Percentiles rank a stretch among this genome's conserved stretches.
Evolutionary conservation across 2,329 filamentous ascomycete genomes (phyloP).

Genomic region (Rhynchosporium graminicola): DNA sequence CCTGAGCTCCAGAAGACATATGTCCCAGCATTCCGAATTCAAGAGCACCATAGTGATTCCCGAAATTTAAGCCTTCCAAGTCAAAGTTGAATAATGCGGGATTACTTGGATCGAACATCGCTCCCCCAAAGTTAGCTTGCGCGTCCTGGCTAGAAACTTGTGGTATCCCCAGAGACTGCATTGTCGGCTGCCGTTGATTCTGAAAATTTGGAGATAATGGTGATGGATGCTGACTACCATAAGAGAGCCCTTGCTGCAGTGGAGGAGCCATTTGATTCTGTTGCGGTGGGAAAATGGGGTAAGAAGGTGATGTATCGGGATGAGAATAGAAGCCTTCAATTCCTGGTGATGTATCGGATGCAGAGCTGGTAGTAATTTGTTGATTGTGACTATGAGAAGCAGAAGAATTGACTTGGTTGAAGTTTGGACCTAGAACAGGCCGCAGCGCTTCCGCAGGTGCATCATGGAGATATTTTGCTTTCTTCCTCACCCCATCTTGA

Average conservation of each 20-base stretch:
- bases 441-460: constrained; percentile 85
- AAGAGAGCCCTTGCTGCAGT: constrained; percentile 52
- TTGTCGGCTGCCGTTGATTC: constrained; percentile 49
- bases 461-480: constrained; percentile 98
- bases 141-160: constrained; percentile 50
- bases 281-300: constrained; percentile 47
- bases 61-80: constrained; percentile 89
- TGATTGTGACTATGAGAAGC: constrained; percentile 44
- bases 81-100: constrained; percentile 95
- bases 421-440: constrained; percentile 76
- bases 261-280: constrained; percentile 53
- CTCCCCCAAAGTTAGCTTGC: constrained; percentile 48
- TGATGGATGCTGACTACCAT: constrained; percentile 68
- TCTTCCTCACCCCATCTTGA: constrained; percentile 95
- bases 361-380: constrained; percentile 29
- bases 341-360: constrained; percentile 38
- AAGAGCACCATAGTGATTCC: constrained; percentile 91
- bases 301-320: constrained; percentile 38
- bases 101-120: constrained; percentile 87
- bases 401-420: constrained; percentile 54
- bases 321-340: constrained; percentile 39
- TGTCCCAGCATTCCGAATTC: constrained; percentile 97
- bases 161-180: constrained; percentile 43
- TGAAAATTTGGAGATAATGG: constrained; percentile 76
- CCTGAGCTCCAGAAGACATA: constrained; percentile 89